Evolutionary conservation across 441 rosid species (phyloP).

Genomic region (Adansonia grandidieri): DNA sequence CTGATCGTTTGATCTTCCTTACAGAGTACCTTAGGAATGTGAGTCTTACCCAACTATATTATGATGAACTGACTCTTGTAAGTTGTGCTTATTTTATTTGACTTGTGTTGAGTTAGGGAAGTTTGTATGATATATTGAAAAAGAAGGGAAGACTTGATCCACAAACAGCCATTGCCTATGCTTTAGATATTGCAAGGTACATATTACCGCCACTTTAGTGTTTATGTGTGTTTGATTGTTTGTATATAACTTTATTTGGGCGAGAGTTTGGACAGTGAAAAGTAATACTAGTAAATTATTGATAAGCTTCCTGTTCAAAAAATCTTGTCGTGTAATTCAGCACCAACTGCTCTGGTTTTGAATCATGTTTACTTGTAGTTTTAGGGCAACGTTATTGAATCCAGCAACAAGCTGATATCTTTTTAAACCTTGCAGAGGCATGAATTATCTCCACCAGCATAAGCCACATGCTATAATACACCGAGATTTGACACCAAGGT

Average conservation of each 20-base stretch:
- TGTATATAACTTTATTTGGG: neutral
- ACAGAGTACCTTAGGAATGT: constrained; percentile 68
- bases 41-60: constrained; percentile 26
- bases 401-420: constrained; percentile 7
- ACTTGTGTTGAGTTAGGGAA: constrained; percentile 45
- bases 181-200: constrained; percentile 73
- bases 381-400: neutral
- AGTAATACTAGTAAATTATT: neutral
- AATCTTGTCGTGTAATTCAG: neutral
- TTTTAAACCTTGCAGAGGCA: constrained; percentile 47
- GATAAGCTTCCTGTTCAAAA: neutral
- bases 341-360: neutral
- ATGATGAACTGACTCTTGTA: constrained; percentile 8
- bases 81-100: constrained; percentile 21
- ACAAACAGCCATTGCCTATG: constrained; percentile 54
- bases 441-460: constrained; percentile 72
- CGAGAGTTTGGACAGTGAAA: neutral
- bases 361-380: neutral
- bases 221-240: neutral
- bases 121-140: constrained; percentile 61
- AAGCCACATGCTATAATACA: constrained; percentile 63
- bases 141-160: constrained; percentile 58
- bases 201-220: neutral
- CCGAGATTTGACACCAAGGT: constrained; percentile 70
- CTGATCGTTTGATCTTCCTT: constrained; percentile 62